These are phyloP conservation scores for Cyclotella cryptica DNA, from an alignment of 108 stramenopile species.

Conservation along the genomic window DNA sequence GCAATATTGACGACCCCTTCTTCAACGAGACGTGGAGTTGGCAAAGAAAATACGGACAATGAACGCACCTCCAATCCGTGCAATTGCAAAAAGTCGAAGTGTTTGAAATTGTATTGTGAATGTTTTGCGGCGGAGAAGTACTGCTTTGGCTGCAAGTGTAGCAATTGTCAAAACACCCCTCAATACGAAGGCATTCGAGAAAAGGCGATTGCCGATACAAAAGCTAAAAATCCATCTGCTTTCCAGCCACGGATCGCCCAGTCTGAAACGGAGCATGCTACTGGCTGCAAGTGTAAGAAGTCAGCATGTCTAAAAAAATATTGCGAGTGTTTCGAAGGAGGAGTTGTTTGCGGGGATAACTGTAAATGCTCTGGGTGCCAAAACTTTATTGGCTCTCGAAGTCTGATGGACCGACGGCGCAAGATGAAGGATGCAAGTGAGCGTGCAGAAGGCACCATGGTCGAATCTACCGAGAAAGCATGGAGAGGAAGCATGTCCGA, in stretches of 20 bases:
- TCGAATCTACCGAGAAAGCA: constrained; percentile 59
- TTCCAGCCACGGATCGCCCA: constrained; percentile 70
- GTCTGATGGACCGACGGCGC: constrained; percentile 78
- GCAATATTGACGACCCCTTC: constrained; percentile 17
- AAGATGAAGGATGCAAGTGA: constrained; percentile 83
- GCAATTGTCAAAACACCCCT: constrained; percentile 83
- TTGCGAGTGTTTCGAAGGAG: constrained; percentile 98
- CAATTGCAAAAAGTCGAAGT: constrained; percentile 92
- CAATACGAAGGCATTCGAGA: constrained; percentile 70
- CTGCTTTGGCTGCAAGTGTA: constrained; percentile 94
- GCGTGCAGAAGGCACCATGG: constrained; percentile 77
- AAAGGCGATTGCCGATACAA: constrained; percentile 91
- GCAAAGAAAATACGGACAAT: constrained; percentile 30
- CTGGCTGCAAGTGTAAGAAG: constrained; percentile 95
- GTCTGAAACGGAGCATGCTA: constrained; percentile 69
- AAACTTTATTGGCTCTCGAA: constrained; percentile 85
- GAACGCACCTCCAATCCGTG: constrained; percentile 50
- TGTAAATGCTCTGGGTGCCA: constrained; percentile 95
- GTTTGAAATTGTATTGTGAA: constrained; percentile 97
- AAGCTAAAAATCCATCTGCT: constrained; percentile 85
- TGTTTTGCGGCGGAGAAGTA: constrained; percentile 90
- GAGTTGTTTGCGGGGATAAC: constrained; percentile 89
- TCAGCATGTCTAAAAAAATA: constrained; percentile 97
- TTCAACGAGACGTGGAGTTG: constrained; percentile 25
- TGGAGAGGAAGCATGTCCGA: constrained; percentile 64